These are phyloP conservation scores for Colletotrichum sidae DNA, from an alignment of 2,329 filamentous ascomycete species.

Conservation along the genomic window DNA sequence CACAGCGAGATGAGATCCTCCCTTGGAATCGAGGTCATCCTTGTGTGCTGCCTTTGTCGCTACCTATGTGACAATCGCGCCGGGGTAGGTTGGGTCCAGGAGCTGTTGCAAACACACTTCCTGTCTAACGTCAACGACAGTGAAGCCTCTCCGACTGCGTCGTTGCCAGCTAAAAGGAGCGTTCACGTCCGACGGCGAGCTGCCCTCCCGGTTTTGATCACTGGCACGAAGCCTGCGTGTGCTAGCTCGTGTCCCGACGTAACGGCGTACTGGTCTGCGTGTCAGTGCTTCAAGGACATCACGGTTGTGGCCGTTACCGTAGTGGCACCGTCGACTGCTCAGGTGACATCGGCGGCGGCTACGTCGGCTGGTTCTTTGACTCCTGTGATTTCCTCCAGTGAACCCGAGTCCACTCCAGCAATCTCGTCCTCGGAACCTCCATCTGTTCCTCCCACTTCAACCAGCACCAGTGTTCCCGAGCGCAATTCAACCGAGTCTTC, in stretches of 20 bases:
- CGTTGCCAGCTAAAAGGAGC: slow-evolving; percentile 2
- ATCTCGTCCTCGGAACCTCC: too few relatives aligned
- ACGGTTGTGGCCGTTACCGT: slow-evolving; percentile 32
- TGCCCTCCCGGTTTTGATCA: neutral
- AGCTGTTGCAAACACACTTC: neutral
- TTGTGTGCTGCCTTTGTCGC: slow-evolving; percentile 31
- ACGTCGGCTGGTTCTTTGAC: slow-evolving; percentile 1
- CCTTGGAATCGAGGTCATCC: slow-evolving; percentile 17
- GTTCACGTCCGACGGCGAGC: slow-evolving; percentile 17
- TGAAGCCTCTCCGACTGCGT: neutral
- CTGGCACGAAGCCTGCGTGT: slow-evolving; percentile 34
- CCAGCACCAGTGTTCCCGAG: neutral
- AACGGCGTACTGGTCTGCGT: slow-evolving; percentile 38
- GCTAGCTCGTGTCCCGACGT: slow-evolving; percentile 36
- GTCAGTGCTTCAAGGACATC: slow-evolving; percentile 39
- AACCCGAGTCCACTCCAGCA: too few relatives aligned
- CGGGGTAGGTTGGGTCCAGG: slow-evolving; percentile 13
- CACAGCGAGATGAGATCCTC: slow-evolving; percentile 5
- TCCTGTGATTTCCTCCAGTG: too few relatives aligned
- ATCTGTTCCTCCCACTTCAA: too few relatives aligned
- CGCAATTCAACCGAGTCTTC: too few relatives aligned
- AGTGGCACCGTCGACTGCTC: slow-evolving; percentile 14
- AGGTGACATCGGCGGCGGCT: neutral
- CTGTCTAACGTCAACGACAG: neutral
- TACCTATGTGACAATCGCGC: slow-evolving; percentile 15